Percentiles rank a stretch among this genome's conserved stretches.
phyloP scores from a whole-genome alignment of 345 rosid genomes.

The Melastoma malabathricum region DNA sequence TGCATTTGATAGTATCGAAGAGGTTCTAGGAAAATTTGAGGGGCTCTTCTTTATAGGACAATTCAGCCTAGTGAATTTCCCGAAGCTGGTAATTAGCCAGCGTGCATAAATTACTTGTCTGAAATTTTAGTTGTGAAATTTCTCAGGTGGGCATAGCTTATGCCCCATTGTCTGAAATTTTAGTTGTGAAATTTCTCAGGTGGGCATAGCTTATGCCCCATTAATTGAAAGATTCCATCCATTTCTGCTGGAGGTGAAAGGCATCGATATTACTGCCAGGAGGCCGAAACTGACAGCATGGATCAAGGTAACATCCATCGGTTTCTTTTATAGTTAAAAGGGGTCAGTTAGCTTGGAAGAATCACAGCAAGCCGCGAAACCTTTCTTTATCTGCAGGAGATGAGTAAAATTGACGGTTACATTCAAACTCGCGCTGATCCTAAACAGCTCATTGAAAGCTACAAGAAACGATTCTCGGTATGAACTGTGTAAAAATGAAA shows the following conservation, averaged over 20 bases:
- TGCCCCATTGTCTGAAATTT: constrained; percentile 58
- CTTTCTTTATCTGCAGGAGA: constrained; percentile 27
- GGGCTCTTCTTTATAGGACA: constrained; percentile 79
- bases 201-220: constrained; percentile 67
- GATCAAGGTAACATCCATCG: constrained; percentile 44
- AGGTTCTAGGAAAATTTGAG: constrained; percentile 45
- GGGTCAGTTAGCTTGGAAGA: too few species aligned
- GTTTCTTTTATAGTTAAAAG: not conserved
- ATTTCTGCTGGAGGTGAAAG: constrained; percentile 36
- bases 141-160: constrained; percentile 69
- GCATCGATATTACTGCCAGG: constrained; percentile 43
- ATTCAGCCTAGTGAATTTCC: constrained; percentile 38
- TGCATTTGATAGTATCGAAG: constrained; percentile 62
- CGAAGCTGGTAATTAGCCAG: not conserved
- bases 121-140: not conserved
- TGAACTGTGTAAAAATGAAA: too few species aligned
- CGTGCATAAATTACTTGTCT: not conserved
- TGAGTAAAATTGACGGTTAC: constrained; percentile 60
- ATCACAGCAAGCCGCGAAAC: too few species aligned
- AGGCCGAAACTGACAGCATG: constrained; percentile 62
- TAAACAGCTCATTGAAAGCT: constrained; percentile 37
- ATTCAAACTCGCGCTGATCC: constrained; percentile 54
- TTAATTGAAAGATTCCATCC: constrained; percentile 52
- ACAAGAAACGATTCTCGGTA: constrained; percentile 40
- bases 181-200: constrained; percentile 20